Percentiles rank a stretch among this genome's conserved stretches.
Conservation (phyloP, 495 filamentous ascomycete genomes). For the Penicillium alfredii region DNA sequence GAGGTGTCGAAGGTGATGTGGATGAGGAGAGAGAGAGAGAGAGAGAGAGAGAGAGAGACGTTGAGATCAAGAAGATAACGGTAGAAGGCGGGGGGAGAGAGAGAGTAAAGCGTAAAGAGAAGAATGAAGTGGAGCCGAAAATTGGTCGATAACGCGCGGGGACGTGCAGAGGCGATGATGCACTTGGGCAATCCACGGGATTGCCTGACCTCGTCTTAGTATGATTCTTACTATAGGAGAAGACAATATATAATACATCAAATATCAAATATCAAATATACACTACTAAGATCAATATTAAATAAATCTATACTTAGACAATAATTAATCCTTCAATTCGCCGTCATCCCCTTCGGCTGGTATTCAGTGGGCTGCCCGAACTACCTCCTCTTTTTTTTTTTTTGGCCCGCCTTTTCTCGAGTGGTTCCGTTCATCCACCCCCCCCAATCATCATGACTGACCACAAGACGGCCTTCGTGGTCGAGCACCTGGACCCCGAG, state of each 20-base stretch:
- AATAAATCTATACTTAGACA: too few relatives aligned
- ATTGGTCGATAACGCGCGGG: too few relatives aligned
- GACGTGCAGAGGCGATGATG: too few relatives aligned
- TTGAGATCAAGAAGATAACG: background rate
- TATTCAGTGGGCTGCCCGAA: too few relatives aligned
- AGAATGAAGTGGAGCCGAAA: background rate
- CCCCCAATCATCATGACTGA: conserved; percentile 22
- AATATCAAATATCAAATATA: background rate
- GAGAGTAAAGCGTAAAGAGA: background rate
- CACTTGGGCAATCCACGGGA: too few relatives aligned
- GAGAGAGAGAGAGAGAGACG: conserved; percentile 1
- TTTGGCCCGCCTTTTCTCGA: conserved; percentile 2
- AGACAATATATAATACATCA: too few relatives aligned
- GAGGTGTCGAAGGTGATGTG: conserved; percentile 3
- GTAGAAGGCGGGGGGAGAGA: conserved; percentile 1
- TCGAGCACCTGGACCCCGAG: conserved; percentile 90
- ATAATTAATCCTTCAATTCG: too few relatives aligned
- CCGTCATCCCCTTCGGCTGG: too few relatives aligned
- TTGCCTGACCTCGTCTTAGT: too few relatives aligned
- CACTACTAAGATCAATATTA: background rate
- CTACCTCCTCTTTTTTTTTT: too few relatives aligned
- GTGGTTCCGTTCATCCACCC: background rate
- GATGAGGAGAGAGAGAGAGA: conserved; percentile 7
- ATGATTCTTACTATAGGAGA: too few relatives aligned
- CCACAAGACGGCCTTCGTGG: conserved; percentile 63